Evolutionary conservation across 2,329 filamentous ascomycete species (phyloP), one percentile per base, ranked within the genome.

Genomic region (Beauveria sp.): DNA sequence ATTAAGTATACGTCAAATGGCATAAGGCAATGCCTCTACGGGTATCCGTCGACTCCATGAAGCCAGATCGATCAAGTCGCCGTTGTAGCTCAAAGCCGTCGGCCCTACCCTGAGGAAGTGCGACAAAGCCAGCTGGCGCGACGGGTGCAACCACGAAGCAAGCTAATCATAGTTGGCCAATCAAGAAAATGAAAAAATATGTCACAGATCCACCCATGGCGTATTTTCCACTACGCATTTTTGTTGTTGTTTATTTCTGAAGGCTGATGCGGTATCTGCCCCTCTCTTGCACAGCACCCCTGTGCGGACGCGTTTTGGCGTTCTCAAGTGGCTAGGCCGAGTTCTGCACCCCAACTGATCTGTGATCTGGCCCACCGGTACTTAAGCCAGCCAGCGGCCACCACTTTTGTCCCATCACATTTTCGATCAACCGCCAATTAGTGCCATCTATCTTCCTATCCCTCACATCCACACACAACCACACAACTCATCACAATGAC

Each of bases 351-450:
- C 61, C 63, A 69, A 73, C 70, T 75, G 73, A 76, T 76, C 71
- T 72, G 69, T 68, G 67, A 66, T 66, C 64, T 66, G 71, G 72
- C 69, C 73, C 70, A 71, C 72, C 66, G 67, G 67, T 76, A 76
- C 73, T 76, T 76, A 76, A 76, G 67, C 69, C 66, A 68, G 62
- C 66, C 60, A 53, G 62, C 68, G 67, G 71, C 74, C 72, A 66
- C 69, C 61, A 49, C 53, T 64, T 59, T 64, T 55, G n/a, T 64
- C 63, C 57, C 64, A 65, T 60, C 63, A 67, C 66, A 64, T 51
- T 61, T 49, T 55, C 55, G 42, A 54, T 18, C 31, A 57, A 57
- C 46, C 52, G 31, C 42, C 53, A 38, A 61, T 48, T 57, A 61
- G 52, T 34, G 62, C 58, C 34, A 45, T 57, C 40, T 54, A 49